A percentile compares a stretch with the other conserved stretches of the same genome.
Conservation (phyloP, 106 monocot species). For the Triglochin maritima region DNA sequence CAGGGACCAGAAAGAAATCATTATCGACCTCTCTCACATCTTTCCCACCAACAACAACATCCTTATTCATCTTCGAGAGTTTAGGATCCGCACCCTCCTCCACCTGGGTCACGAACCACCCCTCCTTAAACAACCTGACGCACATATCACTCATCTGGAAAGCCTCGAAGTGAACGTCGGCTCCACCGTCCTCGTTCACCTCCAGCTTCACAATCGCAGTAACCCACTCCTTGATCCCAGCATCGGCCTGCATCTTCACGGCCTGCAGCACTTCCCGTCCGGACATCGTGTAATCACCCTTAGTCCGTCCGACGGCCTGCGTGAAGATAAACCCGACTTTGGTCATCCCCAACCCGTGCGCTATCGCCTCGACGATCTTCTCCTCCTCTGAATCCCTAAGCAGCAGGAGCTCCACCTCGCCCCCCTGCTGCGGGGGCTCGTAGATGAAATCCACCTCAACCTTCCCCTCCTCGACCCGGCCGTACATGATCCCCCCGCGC, state of each 20-base stretch:
- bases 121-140: conserved; percentile 73
- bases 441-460: conserved; percentile 82
- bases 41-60: conserved; percentile 77
- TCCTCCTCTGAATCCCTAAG: conserved; percentile 67
- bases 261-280: conserved; percentile 74
- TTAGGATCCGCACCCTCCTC: conserved; percentile 57
- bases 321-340: conserved; percentile 84
- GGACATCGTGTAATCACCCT: conserved; percentile 80
- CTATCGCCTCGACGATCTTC: conserved; percentile 72
- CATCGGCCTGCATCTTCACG: conserved; percentile 65
- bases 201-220: conserved; percentile 81
- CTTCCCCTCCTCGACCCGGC: conserved; percentile 29
- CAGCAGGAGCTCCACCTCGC: conserved; percentile 48
- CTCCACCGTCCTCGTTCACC: conserved; percentile 69
- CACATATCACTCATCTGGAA: conserved; percentile 98
- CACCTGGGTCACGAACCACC: conserved; percentile 51
- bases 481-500: conserved; percentile 89
- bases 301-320: conserved; percentile 63
- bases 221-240: conserved; percentile 79
- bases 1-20: conserved; percentile 90
- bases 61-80: conserved; percentile 78
- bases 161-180: conserved; percentile 94
- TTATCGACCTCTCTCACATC: conserved; percentile 85
- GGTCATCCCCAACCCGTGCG: conserved; percentile 67
- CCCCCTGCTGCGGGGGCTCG: conserved; percentile 87